Percentiles rank a stretch among this genome's conserved stretches.
Evolutionary conservation across 2,329 filamentous ascomycete genomes (phyloP).

Genomic region (Cryphonectria nitschkei): DNA sequence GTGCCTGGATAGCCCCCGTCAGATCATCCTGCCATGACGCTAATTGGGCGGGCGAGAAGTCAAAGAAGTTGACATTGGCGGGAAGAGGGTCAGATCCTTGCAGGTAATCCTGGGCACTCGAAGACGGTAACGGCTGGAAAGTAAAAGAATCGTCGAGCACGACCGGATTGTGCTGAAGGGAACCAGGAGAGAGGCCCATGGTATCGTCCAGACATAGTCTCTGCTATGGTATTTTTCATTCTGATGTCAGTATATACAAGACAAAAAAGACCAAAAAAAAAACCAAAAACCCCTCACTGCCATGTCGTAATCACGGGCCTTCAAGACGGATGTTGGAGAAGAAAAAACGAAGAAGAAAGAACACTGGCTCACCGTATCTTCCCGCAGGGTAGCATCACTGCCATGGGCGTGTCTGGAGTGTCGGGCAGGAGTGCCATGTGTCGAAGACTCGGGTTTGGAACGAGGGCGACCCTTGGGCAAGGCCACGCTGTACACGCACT

Average conservation of each 20-base stretch:
- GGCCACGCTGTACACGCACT: slow-evolving; percentile 4
- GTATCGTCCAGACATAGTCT: background rate
- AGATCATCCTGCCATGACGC: background rate
- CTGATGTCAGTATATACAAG: background rate
- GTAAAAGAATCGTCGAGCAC: background rate
- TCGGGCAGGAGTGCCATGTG: background rate
- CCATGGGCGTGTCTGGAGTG: background rate
- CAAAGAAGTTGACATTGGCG: background rate
- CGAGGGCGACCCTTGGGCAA: background rate
- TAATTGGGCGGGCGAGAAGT: background rate
- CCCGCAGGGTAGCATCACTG: background rate
- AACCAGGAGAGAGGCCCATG: background rate
- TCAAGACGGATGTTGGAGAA: too few relatives aligned
- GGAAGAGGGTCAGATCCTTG: background rate
- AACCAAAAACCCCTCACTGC: too few relatives aligned
- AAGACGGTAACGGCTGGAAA: background rate
- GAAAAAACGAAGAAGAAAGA: too few relatives aligned
- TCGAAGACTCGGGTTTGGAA: background rate
- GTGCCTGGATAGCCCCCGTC: background rate
- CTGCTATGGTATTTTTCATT: background rate
- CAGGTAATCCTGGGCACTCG: background rate
- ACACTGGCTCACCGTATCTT: background rate
- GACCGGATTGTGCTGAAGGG: background rate
- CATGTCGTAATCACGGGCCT: too few relatives aligned
- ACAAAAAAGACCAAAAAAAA: too few relatives aligned